A percentile compares a stretch with the other conserved stretches of the same genome.
phyloP scores from a whole-genome alignment of 2,329 filamentous ascomycete genomes.

The Chrysosporium keratinophilum region DNA sequence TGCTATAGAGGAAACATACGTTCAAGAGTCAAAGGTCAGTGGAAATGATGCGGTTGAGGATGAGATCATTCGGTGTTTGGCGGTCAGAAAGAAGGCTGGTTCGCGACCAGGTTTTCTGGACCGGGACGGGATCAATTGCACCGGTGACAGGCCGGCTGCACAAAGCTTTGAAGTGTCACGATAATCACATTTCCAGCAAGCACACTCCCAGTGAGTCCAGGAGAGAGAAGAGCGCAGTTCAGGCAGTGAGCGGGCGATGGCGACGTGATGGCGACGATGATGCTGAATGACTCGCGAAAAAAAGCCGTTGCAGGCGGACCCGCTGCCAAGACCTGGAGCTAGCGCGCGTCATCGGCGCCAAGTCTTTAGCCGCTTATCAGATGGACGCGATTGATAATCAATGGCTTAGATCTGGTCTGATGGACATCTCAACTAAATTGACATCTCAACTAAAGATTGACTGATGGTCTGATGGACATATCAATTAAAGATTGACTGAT shows the following conservation, averaged over 20 bases:
- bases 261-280: background rate
- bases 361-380: background rate
- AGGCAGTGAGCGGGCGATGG: too few relatives aligned
- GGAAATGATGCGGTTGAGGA: background rate
- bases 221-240: too few relatives aligned
- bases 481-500: background rate
- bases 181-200: too few relatives aligned
- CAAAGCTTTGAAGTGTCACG: too few relatives aligned
- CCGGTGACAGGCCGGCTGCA: too few relatives aligned
- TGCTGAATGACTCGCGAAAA: background rate
- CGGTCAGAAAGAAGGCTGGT: background rate
- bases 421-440: too few relatives aligned
- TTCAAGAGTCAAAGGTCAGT: background rate
- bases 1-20: too few relatives aligned
- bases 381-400: background rate
- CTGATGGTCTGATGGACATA: background rate
- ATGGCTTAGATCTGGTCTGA: too few relatives aligned
- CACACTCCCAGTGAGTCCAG: too few relatives aligned
- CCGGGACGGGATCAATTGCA: too few relatives aligned
- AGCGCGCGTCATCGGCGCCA: background rate
- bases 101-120: too few relatives aligned
- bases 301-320: background rate
- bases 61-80: background rate
- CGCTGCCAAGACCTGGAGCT: background rate
- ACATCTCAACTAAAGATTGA: background rate